Conservation (phyloP, 352 stramenopile genomes). For the Plasmopara viticola region DNA sequence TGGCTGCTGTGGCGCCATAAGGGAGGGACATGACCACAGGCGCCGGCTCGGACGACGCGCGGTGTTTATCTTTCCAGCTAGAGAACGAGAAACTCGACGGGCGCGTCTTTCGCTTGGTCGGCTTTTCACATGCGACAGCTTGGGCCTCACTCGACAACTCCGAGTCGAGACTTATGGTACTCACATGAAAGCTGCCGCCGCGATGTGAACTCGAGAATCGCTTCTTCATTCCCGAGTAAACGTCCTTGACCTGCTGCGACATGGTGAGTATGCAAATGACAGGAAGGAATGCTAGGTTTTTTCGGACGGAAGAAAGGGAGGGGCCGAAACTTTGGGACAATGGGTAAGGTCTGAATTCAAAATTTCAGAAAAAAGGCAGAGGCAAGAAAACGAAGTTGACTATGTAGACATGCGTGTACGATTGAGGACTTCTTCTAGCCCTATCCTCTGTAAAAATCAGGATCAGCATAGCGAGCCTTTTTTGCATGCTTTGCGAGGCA, state of each 20-base stretch:
- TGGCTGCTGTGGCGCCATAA: constrained; percentile 30
- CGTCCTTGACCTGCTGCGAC: constrained; percentile 70
- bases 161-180: constrained; percentile 11
- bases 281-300: background rate
- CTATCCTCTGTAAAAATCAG: constrained; percentile 7
- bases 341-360: constrained; percentile 1
- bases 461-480: constrained; percentile 9
- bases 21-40: constrained; percentile 35
- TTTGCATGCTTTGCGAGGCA: constrained; percentile 11
- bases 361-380: background rate
- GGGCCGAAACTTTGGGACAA: background rate
- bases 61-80: constrained; percentile 41
- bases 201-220: constrained; percentile 49
- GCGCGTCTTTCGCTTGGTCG: constrained; percentile 34
- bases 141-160: constrained; percentile 36
- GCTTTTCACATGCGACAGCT: constrained; percentile 19
- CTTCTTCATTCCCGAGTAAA: constrained; percentile 78
- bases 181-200: constrained; percentile 41
- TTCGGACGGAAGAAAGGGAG: background rate
- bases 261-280: constrained; percentile 15
- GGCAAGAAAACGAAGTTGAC: background rate
- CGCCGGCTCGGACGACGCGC: constrained; percentile 20
- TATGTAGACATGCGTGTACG: background rate
- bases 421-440: constrained; percentile 1
- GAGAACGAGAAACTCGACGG: constrained; percentile 50